phyloP scores from a whole-genome alignment of 2,329 filamentous ascomycete species.

The Knufia fluminis region DNA sequence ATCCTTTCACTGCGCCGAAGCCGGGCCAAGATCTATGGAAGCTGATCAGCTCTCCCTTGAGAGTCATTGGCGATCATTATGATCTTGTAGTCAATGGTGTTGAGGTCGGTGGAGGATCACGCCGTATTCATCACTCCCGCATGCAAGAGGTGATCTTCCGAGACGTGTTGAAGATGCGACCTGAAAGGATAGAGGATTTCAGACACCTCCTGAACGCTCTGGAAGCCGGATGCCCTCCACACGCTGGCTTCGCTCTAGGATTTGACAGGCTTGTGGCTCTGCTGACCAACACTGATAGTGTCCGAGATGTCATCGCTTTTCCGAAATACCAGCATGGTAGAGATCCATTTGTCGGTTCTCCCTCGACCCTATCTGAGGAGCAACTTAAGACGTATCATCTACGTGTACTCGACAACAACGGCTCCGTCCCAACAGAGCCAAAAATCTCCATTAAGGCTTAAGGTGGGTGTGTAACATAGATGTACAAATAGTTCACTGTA shows the following conservation, averaged over 20 bases:
- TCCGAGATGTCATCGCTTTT: slow-evolving; percentile 92
- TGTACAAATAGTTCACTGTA: not conserved
- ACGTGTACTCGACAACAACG: slow-evolving; percentile 8
- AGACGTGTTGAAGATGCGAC: slow-evolving; percentile 69
- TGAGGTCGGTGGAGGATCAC: slow-evolving; percentile 85
- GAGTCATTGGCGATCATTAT: slow-evolving; percentile 77
- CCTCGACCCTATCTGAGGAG: slow-evolving; percentile 55
- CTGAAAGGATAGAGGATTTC: slow-evolving; percentile 68
- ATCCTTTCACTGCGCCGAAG: slow-evolving; percentile 88
- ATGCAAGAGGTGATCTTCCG: slow-evolving; percentile 80
- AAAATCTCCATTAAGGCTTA: slow-evolving; percentile 18
- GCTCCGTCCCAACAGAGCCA: not conserved
- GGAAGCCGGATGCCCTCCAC: slow-evolving; percentile 78
- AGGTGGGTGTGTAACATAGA: slow-evolving; percentile 3
- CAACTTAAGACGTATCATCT: slow-evolving; percentile 53
- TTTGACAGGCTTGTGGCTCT: slow-evolving; percentile 81
- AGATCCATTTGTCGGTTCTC: slow-evolving; percentile 72
- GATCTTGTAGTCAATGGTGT: slow-evolving; percentile 93
- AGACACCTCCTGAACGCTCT: slow-evolving; percentile 75
- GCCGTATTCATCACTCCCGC: slow-evolving; percentile 76
- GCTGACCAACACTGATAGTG: slow-evolving; percentile 64
- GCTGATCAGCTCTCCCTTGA: slow-evolving; percentile 61
- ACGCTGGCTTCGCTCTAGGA: slow-evolving; percentile 85
- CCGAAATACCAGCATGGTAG: slow-evolving; percentile 88
- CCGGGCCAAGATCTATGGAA: slow-evolving; percentile 62